Conservation (phyloP, 805 yeast species). For the Saccharomycopsis guyanensis region DNA sequence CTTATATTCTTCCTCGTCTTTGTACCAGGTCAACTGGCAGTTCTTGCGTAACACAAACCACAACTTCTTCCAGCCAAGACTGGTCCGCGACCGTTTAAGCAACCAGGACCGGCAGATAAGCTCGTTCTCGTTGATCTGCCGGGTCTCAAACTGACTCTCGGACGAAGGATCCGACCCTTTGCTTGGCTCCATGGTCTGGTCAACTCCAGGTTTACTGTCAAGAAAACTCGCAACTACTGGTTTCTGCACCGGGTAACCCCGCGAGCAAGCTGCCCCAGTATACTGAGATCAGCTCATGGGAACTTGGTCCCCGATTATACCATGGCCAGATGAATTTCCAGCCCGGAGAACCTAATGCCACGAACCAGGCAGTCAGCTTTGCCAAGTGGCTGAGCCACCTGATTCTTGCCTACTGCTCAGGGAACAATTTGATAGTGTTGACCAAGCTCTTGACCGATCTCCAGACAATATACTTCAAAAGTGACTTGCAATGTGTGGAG, state of each 20-base stretch:
- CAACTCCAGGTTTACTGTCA: too few species aligned
- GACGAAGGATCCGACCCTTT: background rate
- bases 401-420: constrained; percentile 63
- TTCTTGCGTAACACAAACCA: constrained; percentile 21
- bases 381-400: constrained; percentile 18
- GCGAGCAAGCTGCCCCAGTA: too few species aligned
- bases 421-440: constrained; percentile 71
- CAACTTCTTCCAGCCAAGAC: constrained; percentile 19
- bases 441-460: constrained; percentile 45
- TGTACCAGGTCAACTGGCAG: constrained; percentile 16
- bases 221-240: too few species aligned
- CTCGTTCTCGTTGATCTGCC: constrained; percentile 20
- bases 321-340: constrained; percentile 22
- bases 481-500: constrained; percentile 60
- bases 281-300: too few species aligned
- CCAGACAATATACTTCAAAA: constrained; percentile 69
- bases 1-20: constrained; percentile 20
- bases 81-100: constrained; percentile 9
- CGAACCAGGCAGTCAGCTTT: constrained; percentile 12
- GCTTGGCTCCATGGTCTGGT: too few species aligned
- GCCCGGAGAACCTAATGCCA: constrained; percentile 21
- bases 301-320: too few species aligned
- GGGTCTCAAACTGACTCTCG: background rate
- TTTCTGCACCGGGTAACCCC: too few species aligned
- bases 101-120: constrained; percentile 18